Base-by-base conservation (phyloP, 2,329 filamentous ascomycete genomes). In the Sporothrix globosa region DNA sequence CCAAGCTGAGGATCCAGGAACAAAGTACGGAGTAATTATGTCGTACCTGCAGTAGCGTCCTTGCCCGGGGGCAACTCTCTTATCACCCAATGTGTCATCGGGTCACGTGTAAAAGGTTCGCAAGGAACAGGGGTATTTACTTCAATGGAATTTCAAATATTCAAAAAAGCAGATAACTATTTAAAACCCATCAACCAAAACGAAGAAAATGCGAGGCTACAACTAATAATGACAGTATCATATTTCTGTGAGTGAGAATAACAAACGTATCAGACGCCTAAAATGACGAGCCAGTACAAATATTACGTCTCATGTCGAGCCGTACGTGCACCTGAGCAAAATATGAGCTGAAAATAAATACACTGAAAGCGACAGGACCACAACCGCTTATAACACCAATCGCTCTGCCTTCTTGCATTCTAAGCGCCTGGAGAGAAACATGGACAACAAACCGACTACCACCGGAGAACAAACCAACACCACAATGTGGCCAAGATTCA, bases 11-110 rank as follows among this genome's bases (percentile, higher is more conserved):
- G 56, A 21, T 27, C 3, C 58, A 44, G 39, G 58, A 61, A 44
- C 34, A 61, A 41, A 61, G 58, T 39, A 27, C 39, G 34, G 34
- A 34, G 34, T 34, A n/a, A n/a, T n/a, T n/a, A n/a, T n/a, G n/a
- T n/a, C n/a, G n/a, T n/a, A 34, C 34, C 58, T 63, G n/a, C 58
- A 63, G 39, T 63, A 63, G 58, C 58, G 39, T 13, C 58, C 11
- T 27, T 21, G 41, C 58, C 58, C 58, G n/a, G 39, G 39, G 34
- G 39, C 34, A 44, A 39, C 56, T 17, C 19, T 21, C 56, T 21
- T 60, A 60, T 60, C 54, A 3, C 10, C 30, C 48, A 4, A 10
- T 21, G 13, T 3, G 11, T 5, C 24, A 41, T 3, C 3, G 30
- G 14, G 17, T 60, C 30, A 58, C 53, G 53, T 56, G 24, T 4